These are phyloP conservation scores for Cystofilobasidium ferigula DNA, from an alignment of 768 basidiomycete species.

Conservation along the genomic window DNA sequence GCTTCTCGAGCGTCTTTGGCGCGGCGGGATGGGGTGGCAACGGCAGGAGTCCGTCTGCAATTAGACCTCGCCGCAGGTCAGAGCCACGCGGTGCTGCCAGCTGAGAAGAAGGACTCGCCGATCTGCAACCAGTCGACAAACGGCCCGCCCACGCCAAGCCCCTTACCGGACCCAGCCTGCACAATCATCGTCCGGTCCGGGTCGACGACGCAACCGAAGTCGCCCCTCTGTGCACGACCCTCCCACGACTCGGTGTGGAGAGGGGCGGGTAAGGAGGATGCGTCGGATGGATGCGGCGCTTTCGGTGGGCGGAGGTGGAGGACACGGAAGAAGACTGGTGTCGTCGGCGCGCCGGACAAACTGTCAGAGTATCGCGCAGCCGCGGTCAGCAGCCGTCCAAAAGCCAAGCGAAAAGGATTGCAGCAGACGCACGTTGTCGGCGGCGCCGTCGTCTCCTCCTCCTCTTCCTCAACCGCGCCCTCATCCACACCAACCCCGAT, in stretches of 20 bases:
- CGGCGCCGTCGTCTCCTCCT: neutral
- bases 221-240: constrained; percentile 45
- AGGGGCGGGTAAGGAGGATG: constrained; percentile 30
- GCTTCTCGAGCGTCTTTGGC: constrained; percentile 33
- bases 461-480: neutral
- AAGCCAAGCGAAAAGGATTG: neutral
- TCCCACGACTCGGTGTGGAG: constrained; percentile 27
- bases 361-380: too few species aligned
- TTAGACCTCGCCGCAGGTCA: too few species aligned
- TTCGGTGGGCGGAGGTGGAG: constrained; percentile 18
- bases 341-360: constrained; percentile 1
- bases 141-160: constrained; percentile 49
- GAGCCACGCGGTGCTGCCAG: too few species aligned
- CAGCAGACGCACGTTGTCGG: neutral
- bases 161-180: constrained; percentile 65
- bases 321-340: constrained; percentile 14
- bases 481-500: constrained; percentile 27
- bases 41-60: constrained; percentile 11
- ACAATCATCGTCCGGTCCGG: constrained; percentile 58
- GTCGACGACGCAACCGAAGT: constrained; percentile 79
- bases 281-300: constrained; percentile 36
- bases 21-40: constrained; percentile 14
- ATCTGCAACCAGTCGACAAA: constrained; percentile 44
- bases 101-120: constrained; percentile 44
- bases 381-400: too few species aligned